Evolutionary conservation across 2,329 filamentous ascomycete genomes (phyloP).

Genomic region (Aspergillus felis): DNA sequence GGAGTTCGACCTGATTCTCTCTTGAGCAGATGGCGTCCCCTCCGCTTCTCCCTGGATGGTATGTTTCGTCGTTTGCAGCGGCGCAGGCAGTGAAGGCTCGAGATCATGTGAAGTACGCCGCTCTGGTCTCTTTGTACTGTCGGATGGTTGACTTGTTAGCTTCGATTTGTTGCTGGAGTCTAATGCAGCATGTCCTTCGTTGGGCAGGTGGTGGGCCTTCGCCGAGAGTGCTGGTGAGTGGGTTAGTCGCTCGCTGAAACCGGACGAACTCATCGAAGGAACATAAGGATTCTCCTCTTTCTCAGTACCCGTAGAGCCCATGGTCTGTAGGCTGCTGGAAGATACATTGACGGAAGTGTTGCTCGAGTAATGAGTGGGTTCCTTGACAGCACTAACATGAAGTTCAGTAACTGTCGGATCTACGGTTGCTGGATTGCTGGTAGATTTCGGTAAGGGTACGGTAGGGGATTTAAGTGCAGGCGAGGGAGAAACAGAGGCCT

Average conservation of each 20-base stretch:
- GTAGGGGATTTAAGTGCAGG: constrained; percentile 37
- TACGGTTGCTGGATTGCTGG: constrained; percentile 31
- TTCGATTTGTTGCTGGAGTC: constrained; percentile 21
- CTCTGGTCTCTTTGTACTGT: constrained; percentile 25
- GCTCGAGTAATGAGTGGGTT: constrained; percentile 23
- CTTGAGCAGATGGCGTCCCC: constrained; percentile 28
- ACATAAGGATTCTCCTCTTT: constrained; percentile 28
- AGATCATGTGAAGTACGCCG: constrained; percentile 26
- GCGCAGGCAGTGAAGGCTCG: constrained; percentile 20
- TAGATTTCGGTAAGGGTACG: constrained; percentile 33
- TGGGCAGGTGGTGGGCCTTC: constrained; percentile 25
- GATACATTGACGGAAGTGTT: constrained; percentile 31
- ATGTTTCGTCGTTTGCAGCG: constrained; percentile 22
- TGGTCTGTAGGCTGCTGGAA: constrained; percentile 26
- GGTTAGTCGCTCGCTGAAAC: constrained; percentile 24
- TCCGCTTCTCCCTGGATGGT: constrained; percentile 23
- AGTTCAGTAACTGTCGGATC: constrained; percentile 46
- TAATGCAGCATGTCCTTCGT: constrained; percentile 20
- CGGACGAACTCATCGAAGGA: constrained; percentile 28
- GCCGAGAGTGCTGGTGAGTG: constrained; percentile 33
- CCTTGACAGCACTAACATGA: constrained; percentile 36
- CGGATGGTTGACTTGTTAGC: constrained; percentile 16
- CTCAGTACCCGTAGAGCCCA: constrained; percentile 25
- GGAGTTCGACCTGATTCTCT: constrained; percentile 27
- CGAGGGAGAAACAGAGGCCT: constrained; percentile 36